Base-by-base conservation (phyloP, 305 asterid genomes). In the Lippia alba region DNA sequence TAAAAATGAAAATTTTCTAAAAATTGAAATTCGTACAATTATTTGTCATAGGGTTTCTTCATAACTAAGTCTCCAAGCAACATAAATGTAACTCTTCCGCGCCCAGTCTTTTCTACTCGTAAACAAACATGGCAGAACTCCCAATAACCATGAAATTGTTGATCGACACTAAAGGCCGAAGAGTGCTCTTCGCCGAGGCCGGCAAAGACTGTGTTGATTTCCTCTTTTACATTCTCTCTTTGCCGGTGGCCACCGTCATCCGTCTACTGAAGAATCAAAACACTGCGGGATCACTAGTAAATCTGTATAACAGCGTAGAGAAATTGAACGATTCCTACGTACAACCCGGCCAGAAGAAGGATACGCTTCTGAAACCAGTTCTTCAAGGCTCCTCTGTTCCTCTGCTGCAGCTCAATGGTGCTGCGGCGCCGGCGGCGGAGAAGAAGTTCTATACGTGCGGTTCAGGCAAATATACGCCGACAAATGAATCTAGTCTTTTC, bases 121-220 rank as follows among this genome's bases (percentile, higher is more conserved):
- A 36, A 0, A 40, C 16, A 44, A 56, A 7, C 1, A 56, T 61
- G 80, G 46, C 45, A 5, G n/a, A 51, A 20, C n/a, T 79, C 4
- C 32, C 10, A 12, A 61, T 79, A 20, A 64, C 64, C 44, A 3
- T 83, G 74, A 83, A 77, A 66, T 80, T 83, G 3, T 18, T 77
- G 62, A 66, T 80, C 12, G 70, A 83, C 56, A 67, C 74, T 6
- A 34, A 63, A 8, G 40, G 12, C 17, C 73, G 69, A n/a, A 46
- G 73, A 17, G 85, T 78, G 4, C 40, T 83, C 0, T 78, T 75
- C 2, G 85, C 80, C 0, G 88, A 80, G 44, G 80, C 82, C 5
- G 65, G 71, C 32, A 80, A 83, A 48, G 84, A 84, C 0, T 80
- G 72, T 9, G 51, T 82, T 0, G 89, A 84, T 49, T 86, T 86